phyloP scores from a whole-genome alignment of 2,329 filamentous ascomycete genomes.

The Microsporum audouinii region DNA sequence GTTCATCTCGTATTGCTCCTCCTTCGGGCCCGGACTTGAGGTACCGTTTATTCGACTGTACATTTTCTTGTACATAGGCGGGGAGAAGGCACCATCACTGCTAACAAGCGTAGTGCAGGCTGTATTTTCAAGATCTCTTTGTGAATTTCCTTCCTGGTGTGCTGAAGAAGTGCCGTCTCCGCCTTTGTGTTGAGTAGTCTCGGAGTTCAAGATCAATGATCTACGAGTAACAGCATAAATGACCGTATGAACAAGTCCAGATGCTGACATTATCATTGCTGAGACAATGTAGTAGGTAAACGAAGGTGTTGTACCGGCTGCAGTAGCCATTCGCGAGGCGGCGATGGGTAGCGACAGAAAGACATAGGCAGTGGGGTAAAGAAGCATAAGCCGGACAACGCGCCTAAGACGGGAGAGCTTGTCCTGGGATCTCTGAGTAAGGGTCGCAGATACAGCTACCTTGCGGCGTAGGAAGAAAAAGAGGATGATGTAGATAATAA shows the following conservation, averaged over 20 bases:
- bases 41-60: neutral
- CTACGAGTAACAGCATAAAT: slow-evolving; percentile 48
- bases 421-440: slow-evolving; percentile 15
- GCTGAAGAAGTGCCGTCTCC: neutral
- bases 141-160: neutral
- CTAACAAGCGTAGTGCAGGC: neutral
- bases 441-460: slow-evolving; percentile 28
- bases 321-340: slow-evolving; percentile 33
- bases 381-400: slow-evolving; percentile 36
- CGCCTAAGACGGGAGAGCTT: slow-evolving; percentile 18
- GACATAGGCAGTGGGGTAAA: slow-evolving; percentile 44
- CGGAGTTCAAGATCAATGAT: slow-evolving; percentile 36
- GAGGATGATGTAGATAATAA: slow-evolving; percentile 38
- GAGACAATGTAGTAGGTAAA: slow-evolving; percentile 40
- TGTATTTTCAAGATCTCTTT: neutral
- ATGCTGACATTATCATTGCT: slow-evolving; percentile 46
- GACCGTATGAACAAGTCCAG: slow-evolving; percentile 47
- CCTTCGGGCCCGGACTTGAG: neutral
- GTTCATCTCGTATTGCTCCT: neutral
- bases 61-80: neutral
- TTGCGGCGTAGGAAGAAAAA: slow-evolving; percentile 39
- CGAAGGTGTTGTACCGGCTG: slow-evolving; percentile 23
- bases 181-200: neutral
- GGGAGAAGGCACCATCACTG: neutral
- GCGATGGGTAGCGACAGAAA: slow-evolving; percentile 53